phyloP scores from a whole-genome alignment of 1,139 yeast species.

The Pichia inconspicua region DNA sequence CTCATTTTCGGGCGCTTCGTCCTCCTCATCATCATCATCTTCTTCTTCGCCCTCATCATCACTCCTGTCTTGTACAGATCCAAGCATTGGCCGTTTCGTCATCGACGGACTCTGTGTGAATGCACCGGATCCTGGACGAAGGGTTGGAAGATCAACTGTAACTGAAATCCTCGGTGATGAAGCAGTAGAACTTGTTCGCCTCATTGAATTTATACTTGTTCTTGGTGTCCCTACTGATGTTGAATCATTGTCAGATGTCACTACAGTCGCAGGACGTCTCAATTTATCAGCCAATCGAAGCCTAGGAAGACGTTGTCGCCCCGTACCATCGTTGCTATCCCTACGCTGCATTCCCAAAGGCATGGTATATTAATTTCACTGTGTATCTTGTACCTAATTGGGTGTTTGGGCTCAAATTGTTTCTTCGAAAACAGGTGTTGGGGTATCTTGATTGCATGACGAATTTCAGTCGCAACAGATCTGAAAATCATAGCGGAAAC shows the following conservation, averaged over 20 bases:
- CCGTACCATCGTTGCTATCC: neutral
- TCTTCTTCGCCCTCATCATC: neutral
- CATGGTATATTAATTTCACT: neutral
- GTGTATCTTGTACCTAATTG: no score
- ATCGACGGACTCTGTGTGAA: constrained; percentile 1
- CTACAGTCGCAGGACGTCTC: neutral
- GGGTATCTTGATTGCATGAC: no score
- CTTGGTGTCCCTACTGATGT: neutral
- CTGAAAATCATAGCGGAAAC: no score
- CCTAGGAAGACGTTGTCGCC: neutral
- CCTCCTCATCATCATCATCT: neutral
- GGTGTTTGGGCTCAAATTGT: no score
- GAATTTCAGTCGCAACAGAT: no score
- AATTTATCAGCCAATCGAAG: neutral
- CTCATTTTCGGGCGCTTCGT: no score
- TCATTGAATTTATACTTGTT: neutral
- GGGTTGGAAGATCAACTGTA: constrained; percentile 10
- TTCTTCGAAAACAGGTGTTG: no score
- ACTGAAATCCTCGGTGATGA: constrained; percentile 3
- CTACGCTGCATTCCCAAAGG: neutral
- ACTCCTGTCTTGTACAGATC: neutral
- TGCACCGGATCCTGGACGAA: constrained; percentile 10
- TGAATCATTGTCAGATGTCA: no score
- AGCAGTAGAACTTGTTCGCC: neutral
- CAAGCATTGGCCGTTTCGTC: neutral